Base-by-base conservation (phyloP, 345 rosid genomes). In the Eucalyptus viminalis region DNA sequence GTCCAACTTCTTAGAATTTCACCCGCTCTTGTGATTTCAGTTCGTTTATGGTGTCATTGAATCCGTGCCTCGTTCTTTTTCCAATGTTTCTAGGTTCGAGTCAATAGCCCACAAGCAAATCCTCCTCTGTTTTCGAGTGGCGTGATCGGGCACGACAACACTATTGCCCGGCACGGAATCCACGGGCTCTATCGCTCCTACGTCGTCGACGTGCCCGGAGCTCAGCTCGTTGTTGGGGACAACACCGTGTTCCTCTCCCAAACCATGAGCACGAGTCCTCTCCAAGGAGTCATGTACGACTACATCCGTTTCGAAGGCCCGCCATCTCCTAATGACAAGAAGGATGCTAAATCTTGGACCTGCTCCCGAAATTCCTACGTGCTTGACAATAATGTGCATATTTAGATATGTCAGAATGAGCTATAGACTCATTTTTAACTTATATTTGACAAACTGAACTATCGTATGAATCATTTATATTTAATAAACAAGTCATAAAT, bases 91-190 rank as follows among this genome's bases (percentile, higher is more conserved):
- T 40, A 95, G 95, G 93, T 95, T 50, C 89, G 93, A 27, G 56
- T 93, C 49, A 94, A 95, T 47, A 89, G 91, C 56, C 49, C 88
- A 5, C 89, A 81, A 22, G 87, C 89, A 49, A 86, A 87, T 50
- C 92, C 93, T 49, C 94, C 96, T 6, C 25, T 92, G 27, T 96
- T 93, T 87, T 89, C 98, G 25, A 95, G 92, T 4, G 95, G 95
- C 34, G 87, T 90, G 80, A 95, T 94, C 40, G 98, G 97, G 15
- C 91, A 94, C 34, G 98, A 96, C 88, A 96, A 96, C 86, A 72
- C 98, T 51, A 93, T 96, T 13, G 90, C 95, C 12, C 92, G 98
- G 86, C 97, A 96, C 72, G 98, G 98, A 89, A 94, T 94, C 60
- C 97, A 95, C 80, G 98, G 96, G 34, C 91, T 95, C 24, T 94